Evolutionary conservation across 2,329 filamentous ascomycete genomes (phyloP).

Genomic region (Ophiostoma quercus): DNA sequence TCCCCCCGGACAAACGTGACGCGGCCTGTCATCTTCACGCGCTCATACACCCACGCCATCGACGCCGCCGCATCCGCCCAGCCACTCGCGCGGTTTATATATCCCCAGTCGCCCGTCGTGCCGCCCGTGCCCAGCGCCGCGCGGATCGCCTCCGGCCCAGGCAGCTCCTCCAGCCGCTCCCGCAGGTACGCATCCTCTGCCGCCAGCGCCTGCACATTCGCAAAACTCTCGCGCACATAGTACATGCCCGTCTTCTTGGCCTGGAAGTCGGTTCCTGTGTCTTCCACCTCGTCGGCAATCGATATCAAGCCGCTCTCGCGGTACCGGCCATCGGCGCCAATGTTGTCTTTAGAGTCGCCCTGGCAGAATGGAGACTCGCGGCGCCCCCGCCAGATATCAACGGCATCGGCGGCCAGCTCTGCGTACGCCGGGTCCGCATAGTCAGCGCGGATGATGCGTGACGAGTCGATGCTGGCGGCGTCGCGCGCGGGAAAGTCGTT

Average conservation of each 20-base stretch:
- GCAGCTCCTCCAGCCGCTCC: constrained; percentile 39
- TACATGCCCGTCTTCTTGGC: constrained; percentile 44
- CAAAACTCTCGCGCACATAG: constrained; percentile 56
- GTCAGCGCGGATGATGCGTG: constrained; percentile 64
- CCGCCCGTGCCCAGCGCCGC: constrained; percentile 45
- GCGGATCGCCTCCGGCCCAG: constrained; percentile 42
- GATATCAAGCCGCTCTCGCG: constrained; percentile 64
- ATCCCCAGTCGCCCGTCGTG: constrained; percentile 60
- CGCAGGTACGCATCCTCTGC: constrained; percentile 34
- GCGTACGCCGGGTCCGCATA: constrained; percentile 78
- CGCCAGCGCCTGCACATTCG: constrained; percentile 54
- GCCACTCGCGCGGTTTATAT: constrained; percentile 67
- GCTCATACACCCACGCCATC: constrained; percentile 58
- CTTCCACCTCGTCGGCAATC: constrained; percentile 43
- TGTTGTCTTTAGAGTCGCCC: constrained; percentile 42
- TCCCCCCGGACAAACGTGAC: constrained; percentile 52
- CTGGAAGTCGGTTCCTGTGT: constrained; percentile 18
- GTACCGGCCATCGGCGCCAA: constrained; percentile 63
- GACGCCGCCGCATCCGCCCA: constrained; percentile 74
- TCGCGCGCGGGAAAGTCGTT: constrained; percentile 56
- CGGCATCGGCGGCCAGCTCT: constrained; percentile 64
- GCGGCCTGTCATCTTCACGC: constrained; percentile 50
- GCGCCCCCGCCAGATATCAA: constrained; percentile 56
- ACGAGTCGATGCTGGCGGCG: constrained; percentile 57
- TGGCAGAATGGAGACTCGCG: constrained; percentile 28